phyloP scores from a whole-genome alignment of 805 yeast species.

The Vanderwaltozyma polyspora region DNA sequence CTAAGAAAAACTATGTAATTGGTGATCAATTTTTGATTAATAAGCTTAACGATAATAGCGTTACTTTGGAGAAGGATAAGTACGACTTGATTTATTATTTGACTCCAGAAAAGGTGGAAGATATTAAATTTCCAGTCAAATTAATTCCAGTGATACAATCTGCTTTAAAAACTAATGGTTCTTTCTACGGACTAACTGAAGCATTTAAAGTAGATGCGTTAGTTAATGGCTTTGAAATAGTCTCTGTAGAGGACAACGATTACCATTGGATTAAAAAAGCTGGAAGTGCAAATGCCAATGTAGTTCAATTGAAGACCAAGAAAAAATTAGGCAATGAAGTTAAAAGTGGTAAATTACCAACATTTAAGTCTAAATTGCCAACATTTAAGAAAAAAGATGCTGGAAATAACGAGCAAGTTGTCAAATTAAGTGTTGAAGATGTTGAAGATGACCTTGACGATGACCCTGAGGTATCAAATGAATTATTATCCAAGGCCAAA shows the following conservation, averaged over 20 bases:
- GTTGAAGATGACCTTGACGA: conserved; percentile 26
- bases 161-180: conserved; percentile 35
- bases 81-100: conserved; percentile 41
- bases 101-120: conserved; percentile 40
- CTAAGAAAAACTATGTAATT: conserved; percentile 18
- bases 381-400: conserved; percentile 9
- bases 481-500: conserved; percentile 39
- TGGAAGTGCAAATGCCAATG: conserved; percentile 6
- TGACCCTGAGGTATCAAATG: conserved; percentile 28
- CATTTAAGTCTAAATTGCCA: conserved; percentile 10
- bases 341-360: conserved; percentile 8
- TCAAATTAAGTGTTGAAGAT: conserved; percentile 17
- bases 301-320: conserved; percentile 22
- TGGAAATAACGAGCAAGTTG: conserved; percentile 7
- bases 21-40: conserved; percentile 46
- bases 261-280: conserved; percentile 47
- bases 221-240: conserved; percentile 46
- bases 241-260: conserved; percentile 16
- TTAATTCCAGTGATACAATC: conserved; percentile 32
- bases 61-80: conserved; percentile 27
- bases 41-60: conserved; percentile 41
- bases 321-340: conserved; percentile 9
- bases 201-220: conserved; percentile 43
- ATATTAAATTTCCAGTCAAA: conserved; percentile 36
- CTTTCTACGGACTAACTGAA: conserved; percentile 39